Conservation (phyloP, 139 green algal genomes). For the Pleodorina starrii region DNA sequence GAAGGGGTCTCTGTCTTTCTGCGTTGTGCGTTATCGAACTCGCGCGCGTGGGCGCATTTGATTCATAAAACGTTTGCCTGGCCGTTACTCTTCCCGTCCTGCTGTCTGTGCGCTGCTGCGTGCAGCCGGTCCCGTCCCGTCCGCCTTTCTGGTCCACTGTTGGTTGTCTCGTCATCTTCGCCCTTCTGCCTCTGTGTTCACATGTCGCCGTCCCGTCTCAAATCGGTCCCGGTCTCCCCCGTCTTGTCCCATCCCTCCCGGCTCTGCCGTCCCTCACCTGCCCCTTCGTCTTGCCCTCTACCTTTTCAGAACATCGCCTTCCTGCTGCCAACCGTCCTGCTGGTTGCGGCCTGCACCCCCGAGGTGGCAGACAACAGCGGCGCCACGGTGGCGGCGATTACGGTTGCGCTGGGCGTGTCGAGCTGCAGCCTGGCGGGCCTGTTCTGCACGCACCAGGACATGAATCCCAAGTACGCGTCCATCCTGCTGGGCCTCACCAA, state of each 20-base stretch:
- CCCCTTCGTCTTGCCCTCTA: no score
- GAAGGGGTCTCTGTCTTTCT: no score
- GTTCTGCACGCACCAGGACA: constrained; percentile 97
- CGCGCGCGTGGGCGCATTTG: no score
- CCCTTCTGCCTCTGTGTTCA: no score
- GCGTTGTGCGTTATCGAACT: no score
- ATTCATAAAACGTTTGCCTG: no score
- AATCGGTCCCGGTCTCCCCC: no score
- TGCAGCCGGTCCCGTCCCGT: no score
- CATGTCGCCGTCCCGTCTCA: no score
- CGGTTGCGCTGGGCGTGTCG: constrained; percentile 83
- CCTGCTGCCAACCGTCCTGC: constrained; percentile 83
- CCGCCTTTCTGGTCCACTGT: background rate
- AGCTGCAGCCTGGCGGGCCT: constrained; percentile 90
- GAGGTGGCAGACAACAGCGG: constrained; percentile 44
- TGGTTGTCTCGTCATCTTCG: background rate
- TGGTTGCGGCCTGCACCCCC: constrained; percentile 69
- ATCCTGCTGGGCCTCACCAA: constrained; percentile 97
- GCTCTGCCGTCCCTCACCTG: background rate
- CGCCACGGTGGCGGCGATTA: constrained; percentile 72
- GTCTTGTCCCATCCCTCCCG: background rate
- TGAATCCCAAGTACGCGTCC: constrained; percentile 91
- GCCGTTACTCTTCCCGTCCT: no score
- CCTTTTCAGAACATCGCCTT: constrained; percentile 87
- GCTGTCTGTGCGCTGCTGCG: no score